These are phyloP conservation scores for Hamigera avellanea DNA, from an alignment of 495 filamentous ascomycete species.

Conservation along the genomic window DNA sequence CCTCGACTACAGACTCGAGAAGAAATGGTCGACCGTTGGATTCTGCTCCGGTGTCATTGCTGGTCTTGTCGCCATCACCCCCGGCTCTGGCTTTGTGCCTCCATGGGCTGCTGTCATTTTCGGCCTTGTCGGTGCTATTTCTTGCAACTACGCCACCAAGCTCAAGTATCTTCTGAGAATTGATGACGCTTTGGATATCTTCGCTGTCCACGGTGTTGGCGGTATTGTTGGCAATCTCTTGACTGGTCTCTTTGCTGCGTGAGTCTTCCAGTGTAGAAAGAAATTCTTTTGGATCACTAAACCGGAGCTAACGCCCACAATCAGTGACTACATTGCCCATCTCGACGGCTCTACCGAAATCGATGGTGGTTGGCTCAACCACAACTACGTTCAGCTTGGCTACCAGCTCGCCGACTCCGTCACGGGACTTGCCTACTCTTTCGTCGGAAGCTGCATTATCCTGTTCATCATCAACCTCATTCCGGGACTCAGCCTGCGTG, in stretches of 20 bases:
- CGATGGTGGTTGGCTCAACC: constrained; percentile 82
- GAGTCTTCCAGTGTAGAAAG: constrained; percentile 18
- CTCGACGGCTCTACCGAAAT: constrained; percentile 70
- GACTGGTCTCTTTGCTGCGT: constrained; percentile 87
- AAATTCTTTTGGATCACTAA: too few relatives aligned
- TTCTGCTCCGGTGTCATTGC: constrained; percentile 94
- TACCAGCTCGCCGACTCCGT: constrained; percentile 86
- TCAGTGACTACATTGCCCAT: constrained; percentile 72
- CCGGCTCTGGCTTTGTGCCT: constrained; percentile 83
- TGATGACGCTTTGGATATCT: constrained; percentile 90
- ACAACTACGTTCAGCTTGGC: constrained; percentile 77
- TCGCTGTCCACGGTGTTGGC: constrained; percentile 82
- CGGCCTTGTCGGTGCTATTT: constrained; percentile 69
- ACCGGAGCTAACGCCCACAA: neutral
- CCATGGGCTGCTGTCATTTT: constrained; percentile 87
- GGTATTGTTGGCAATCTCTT: constrained; percentile 82
- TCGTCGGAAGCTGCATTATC: constrained; percentile 74
- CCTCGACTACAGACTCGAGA: constrained; percentile 85
- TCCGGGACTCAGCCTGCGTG: constrained; percentile 71
- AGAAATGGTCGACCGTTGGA: constrained; percentile 94
- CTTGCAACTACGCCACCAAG: constrained; percentile 94
- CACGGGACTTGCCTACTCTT: constrained; percentile 76
- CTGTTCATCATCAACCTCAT: constrained; percentile 80
- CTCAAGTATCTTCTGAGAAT: constrained; percentile 80
- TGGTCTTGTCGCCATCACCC: constrained; percentile 87